These are phyloP conservation scores for Hymenoscyphus infarciens DNA, from an alignment of 2,329 filamentous ascomycete genomes.

Conservation along the genomic window DNA sequence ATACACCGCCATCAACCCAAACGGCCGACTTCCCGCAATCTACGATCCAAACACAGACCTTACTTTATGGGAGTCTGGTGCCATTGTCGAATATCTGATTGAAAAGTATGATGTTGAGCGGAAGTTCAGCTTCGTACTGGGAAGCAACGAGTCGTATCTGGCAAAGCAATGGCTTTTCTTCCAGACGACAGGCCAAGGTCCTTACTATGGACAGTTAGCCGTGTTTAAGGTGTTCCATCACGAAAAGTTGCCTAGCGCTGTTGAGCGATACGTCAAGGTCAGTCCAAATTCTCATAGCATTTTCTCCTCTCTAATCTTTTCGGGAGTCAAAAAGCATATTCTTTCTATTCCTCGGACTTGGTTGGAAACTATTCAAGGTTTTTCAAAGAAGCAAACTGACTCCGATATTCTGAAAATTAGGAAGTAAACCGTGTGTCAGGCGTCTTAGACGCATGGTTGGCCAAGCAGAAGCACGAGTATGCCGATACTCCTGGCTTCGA, in stretches of 20 bases:
- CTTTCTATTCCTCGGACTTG: too few relatives aligned
- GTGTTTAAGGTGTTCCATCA: not conserved
- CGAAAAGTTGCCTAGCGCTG: constrained; percentile 1
- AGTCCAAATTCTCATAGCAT: too few relatives aligned
- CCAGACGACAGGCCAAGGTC: constrained; percentile 7
- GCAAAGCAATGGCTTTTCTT: constrained; percentile 11
- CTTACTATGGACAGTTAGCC: constrained; percentile 7
- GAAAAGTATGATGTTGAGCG: constrained; percentile 4
- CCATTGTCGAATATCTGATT: constrained; percentile 10
- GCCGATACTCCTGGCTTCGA: not conserved
- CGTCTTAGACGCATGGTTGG: not conserved
- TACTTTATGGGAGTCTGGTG: constrained; percentile 12
- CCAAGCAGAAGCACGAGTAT: not conserved
- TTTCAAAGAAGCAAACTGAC: too few relatives aligned
- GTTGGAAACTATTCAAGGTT: too few relatives aligned
- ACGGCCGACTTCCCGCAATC: constrained; percentile 8
- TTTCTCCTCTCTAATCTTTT: too few relatives aligned
- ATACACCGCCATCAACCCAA: constrained; percentile 7
- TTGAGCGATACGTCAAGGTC: not conserved
- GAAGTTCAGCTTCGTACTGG: constrained; percentile 5
- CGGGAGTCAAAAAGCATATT: too few relatives aligned
- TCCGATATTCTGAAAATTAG: not conserved
- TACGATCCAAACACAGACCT: constrained; percentile 7
- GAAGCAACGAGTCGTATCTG: not conserved
- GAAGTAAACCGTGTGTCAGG: constrained; percentile 7